Evolutionary conservation across 1,284 basidiomycete species (phyloP), one percentile per base, ranked within the genome.

Genomic region (Tilletia walkeri): DNA sequence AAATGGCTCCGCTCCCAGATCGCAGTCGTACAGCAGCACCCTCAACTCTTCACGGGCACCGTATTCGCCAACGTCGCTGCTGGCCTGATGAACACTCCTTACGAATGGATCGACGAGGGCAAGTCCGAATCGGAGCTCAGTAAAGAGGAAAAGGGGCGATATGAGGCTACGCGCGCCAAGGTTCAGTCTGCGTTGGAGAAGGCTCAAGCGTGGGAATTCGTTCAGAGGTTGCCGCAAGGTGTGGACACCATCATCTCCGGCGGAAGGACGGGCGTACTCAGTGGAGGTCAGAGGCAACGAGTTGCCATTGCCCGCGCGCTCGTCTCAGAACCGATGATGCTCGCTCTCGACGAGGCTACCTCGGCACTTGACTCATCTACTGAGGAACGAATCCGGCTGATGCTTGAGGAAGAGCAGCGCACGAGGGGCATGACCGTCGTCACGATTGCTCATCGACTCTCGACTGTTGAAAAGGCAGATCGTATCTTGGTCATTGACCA

Each of bases 131-230:
- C 63, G 12, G 67, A 67, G 7, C 66, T 73, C 2, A 30, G 53
- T 12, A 72, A 70, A 9, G 61, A 72, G 38, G 67, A 70, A 7
- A 30, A 67, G 41, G 72, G 36, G 66, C 76, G 71, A 45, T 77
- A 66, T 61, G 72, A 49, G 4, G 71, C 67, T 16, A 80, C 86
- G 34, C 76, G 76, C 0, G 76, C 75, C n/a, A 80, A 81, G 18
- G 84, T 84, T 12, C 70, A 75, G 45, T 75, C 74, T 0, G 81
- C 82, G 9, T 75, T 83, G 4, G 67, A 73, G 56, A 82, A 83
- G 65, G 85, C 86, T 0, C 83, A 86, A 68, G 85, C 85, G 1
- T 85, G 82, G 82, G 76, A 80, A n/a, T 85, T 85, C 70, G 85
- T 84, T 0, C 69, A 70, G 18, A 78, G 76, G n/a, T 75, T 85